Base-by-base conservation (phyloP, 2,329 filamentous ascomycete species). In the Sordariomycetes sp. region DNA sequence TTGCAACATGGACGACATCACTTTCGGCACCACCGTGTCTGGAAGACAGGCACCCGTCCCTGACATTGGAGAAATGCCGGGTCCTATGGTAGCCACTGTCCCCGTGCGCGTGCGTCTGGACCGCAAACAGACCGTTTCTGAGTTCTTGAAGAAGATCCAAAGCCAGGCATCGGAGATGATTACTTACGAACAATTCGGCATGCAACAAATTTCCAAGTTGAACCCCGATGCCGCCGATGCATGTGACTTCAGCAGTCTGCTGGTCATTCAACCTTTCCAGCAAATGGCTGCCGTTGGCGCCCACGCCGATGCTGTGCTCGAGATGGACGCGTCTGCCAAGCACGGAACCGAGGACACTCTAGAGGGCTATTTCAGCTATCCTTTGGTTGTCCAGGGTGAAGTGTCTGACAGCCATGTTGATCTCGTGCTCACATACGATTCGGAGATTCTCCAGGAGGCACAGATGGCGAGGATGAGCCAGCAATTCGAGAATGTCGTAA, bases 21-120 rank as follows among this genome's bases (percentile, higher is more conserved):
- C 35, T 3, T 51, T 47, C 23, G 47, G 47, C 4, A 38, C 39
- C 8, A 38, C 41, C 10, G 24, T 47, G n/a, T 46, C 41, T 1
- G 47, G 48, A 4, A 39, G 48, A 8, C 33, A 49, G 12, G 40
- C 41, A 2, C 36, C 41, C 2, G 42, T 52, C 14, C 18, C 36
- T 8, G 47, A 45, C 15, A 35, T 51, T 14, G 34, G 35, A 8
- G 19, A 20, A 2, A 47, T 47, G 30, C 31, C 35, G 1, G 47
- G 44, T 6, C 45, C 46, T n/a, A 35, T 39, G 12, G 39, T 51
- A n/a, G 39, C 42, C 16, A 46, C 44, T 6, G 36, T 43, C 3
- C 41, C 41, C n/a, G 23, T 43, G 5, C 39, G 41, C 5, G 24
- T 43, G 18, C 27, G 25, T 10, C 33, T 41, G 2, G 16, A 36